Evolutionary conservation across 1,284 basidiomycete genomes (phyloP).

Genomic region (Athelia sp.): DNA sequence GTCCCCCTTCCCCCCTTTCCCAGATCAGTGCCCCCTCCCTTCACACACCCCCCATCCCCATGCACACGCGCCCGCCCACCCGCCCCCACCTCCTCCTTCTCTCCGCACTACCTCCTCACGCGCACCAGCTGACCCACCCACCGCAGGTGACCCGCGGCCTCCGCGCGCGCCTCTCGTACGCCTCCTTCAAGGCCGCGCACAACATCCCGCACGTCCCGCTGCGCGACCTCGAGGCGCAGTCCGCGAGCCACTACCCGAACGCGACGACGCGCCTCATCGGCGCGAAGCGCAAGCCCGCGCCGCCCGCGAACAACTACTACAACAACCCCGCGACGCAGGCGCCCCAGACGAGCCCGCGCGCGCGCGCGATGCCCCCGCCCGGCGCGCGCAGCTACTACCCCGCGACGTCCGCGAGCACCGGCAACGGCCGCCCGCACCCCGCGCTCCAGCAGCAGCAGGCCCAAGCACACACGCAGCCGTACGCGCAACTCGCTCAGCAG

Average conservation of each 20-base stretch:
- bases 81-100: conserved; percentile 6
- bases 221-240: conserved; percentile 64
- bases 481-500: no score
- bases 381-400: conserved; percentile 20
- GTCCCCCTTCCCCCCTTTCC: conserved; percentile 26
- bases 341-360: background rate
- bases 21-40: conserved; percentile 14
- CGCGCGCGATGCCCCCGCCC: conserved; percentile 11
- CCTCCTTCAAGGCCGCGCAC: conserved; percentile 73
- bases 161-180: conserved; percentile 71
- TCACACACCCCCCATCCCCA: conserved; percentile 4
- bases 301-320: conserved; percentile 38
- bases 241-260: conserved; percentile 33
- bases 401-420: conserved; percentile 15
- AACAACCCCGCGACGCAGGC: conserved; percentile 45
- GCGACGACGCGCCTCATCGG: conserved; percentile 39
- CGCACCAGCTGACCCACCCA: conserved; percentile 21
- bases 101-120: conserved; percentile 14
- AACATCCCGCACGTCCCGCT: conserved; percentile 62
- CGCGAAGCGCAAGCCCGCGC: conserved; percentile 45
- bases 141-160: conserved; percentile 70
- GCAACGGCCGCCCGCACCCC: conserved; percentile 16
- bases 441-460: no score
- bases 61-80: background rate
- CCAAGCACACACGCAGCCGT: no score